Percentiles rank a stretch among this genome's conserved stretches.
These are phyloP conservation scores for Alternaria solani DNA, from an alignment of 2,329 filamentous ascomycete genomes.

Conservation along the genomic window DNA sequence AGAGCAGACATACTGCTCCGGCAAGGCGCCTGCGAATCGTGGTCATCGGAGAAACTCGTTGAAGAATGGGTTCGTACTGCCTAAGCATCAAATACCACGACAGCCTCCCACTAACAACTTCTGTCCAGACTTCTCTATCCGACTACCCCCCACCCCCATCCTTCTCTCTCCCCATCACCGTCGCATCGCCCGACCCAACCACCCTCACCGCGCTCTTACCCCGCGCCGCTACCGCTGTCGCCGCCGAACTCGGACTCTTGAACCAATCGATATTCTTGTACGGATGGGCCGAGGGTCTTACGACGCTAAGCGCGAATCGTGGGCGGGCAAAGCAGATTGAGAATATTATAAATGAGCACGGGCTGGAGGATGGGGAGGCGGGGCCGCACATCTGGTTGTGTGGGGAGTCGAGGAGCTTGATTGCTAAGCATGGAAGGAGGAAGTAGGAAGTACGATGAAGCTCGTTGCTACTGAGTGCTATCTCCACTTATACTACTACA, in stretches of 20 bases:
- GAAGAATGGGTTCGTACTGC: conserved; percentile 28
- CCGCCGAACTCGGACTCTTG: conserved; percentile 63
- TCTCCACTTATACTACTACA: no score
- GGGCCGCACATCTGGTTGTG: conserved; percentile 72
- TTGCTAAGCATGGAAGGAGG: conserved; percentile 62
- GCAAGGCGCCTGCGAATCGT: conserved; percentile 41
- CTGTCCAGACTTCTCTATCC: conserved; percentile 50
- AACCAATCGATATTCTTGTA: conserved; percentile 76
- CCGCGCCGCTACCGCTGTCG: conserved; percentile 54
- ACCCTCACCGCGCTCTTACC: conserved; percentile 52
- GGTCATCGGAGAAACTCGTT: conserved; percentile 24
- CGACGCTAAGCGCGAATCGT: conserved; percentile 76
- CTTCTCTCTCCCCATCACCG: conserved; percentile 68
- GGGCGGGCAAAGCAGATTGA: conserved; percentile 73
- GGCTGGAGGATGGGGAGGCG: conserved; percentile 58
- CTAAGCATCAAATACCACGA: not conserved
- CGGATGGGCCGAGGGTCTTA: conserved; percentile 70
- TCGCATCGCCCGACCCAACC: conserved; percentile 59
- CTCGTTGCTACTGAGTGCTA: no score
- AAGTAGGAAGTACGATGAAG: no score
- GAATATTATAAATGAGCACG: conserved; percentile 62
- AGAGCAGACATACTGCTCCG: conserved; percentile 68
- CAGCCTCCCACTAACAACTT: not conserved
- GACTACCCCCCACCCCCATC: conserved; percentile 61
- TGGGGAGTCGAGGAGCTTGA: conserved; percentile 69